These are phyloP conservation scores for Pichia sp. DNA, from an alignment of 1,139 yeast genomes.

Conservation along the genomic window DNA sequence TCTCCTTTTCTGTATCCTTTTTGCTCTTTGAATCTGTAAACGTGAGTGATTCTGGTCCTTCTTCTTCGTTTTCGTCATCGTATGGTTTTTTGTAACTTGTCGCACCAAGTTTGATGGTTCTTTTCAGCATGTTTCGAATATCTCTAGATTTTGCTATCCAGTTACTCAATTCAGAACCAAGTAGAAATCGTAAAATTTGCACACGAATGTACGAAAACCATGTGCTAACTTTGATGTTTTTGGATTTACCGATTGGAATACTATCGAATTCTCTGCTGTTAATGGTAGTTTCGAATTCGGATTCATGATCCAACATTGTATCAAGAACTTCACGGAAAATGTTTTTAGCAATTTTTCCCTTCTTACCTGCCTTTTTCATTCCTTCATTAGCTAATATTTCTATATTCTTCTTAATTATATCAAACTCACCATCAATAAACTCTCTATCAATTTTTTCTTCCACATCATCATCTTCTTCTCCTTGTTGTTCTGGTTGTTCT, in stretches of 20 bases:
- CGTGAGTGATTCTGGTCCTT: too few relatives aligned
- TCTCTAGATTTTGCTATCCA: slow-evolving; percentile 32
- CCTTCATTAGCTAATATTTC: slow-evolving; percentile 46
- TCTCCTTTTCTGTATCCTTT: slow-evolving; percentile 6
- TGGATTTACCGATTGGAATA: slow-evolving; percentile 43
- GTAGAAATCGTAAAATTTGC: slow-evolving; percentile 64
- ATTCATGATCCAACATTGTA: slow-evolving; percentile 33
- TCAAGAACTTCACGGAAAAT: slow-evolving; percentile 55
- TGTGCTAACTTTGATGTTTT: slow-evolving; percentile 53
- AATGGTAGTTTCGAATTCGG: too few relatives aligned
- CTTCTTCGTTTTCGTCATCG: slow-evolving; percentile 8
- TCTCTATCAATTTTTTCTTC: slow-evolving; percentile 33
- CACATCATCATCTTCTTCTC: slow-evolving; percentile 4
- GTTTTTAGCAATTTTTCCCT: slow-evolving; percentile 57
- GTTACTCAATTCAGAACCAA: slow-evolving; percentile 59
- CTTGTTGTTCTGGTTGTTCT: slow-evolving; percentile 34
- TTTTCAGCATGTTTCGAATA: slow-evolving; percentile 15
- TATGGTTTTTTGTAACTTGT: neutral
- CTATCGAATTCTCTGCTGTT: slow-evolving; percentile 33
- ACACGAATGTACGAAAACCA: slow-evolving; percentile 63
- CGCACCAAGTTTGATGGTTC: slow-evolving; percentile 10
- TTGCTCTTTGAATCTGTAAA: neutral
- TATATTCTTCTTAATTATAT: slow-evolving; percentile 40
- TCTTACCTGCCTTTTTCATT: slow-evolving; percentile 52
- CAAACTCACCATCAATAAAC: slow-evolving; percentile 26